Evolutionary conservation across 129 eudicot genomes (phyloP).

Genomic region (Arctium lappa): DNA sequence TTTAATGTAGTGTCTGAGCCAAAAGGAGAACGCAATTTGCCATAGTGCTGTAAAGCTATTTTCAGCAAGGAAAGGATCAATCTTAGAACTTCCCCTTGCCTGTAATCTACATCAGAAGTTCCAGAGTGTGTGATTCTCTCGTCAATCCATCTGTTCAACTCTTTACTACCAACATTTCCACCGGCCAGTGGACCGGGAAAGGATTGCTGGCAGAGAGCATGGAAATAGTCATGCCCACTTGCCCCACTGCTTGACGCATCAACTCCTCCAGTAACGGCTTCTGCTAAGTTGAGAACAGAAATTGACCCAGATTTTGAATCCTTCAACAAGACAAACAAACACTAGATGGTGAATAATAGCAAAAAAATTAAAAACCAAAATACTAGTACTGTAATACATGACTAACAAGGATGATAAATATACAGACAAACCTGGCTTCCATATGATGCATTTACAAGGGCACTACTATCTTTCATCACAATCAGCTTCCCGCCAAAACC

Average conservation of each 20-base stretch:
- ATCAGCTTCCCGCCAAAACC: conserved; percentile 97
- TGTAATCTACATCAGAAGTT: conserved; percentile 42
- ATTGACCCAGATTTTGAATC: conserved; percentile 53
- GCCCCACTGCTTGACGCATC: not conserved
- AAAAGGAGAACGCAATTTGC: conserved; percentile 90
- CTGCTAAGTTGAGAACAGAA: conserved; percentile 70
- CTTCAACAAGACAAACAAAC: conserved; percentile 42
- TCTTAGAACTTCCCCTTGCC: conserved; percentile 53
- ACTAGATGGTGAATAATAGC: not conserved
- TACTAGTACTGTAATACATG: not conserved
- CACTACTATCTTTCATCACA: conserved; percentile 61
- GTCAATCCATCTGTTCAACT: conserved; percentile 60
- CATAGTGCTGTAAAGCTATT: conserved; percentile 83
- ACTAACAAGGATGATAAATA: not conserved
- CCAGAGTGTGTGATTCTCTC: conserved; percentile 56
- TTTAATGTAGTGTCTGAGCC: conserved; percentile 64
- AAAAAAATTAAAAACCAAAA: not conserved
- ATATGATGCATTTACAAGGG: conserved; percentile 37
- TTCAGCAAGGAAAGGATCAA: conserved; percentile 85
- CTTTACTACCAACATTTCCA: conserved; percentile 36
- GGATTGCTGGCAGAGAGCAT: conserved; percentile 28
- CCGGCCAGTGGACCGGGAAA: conserved; percentile 34
- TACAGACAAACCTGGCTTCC: conserved; percentile 62
- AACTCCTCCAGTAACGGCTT: conserved; percentile 43
- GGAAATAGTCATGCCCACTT: conserved; percentile 24